Conservation (phyloP, 371 early-diverging fungal genomes). For the Syncephalastrum sp. region DNA sequence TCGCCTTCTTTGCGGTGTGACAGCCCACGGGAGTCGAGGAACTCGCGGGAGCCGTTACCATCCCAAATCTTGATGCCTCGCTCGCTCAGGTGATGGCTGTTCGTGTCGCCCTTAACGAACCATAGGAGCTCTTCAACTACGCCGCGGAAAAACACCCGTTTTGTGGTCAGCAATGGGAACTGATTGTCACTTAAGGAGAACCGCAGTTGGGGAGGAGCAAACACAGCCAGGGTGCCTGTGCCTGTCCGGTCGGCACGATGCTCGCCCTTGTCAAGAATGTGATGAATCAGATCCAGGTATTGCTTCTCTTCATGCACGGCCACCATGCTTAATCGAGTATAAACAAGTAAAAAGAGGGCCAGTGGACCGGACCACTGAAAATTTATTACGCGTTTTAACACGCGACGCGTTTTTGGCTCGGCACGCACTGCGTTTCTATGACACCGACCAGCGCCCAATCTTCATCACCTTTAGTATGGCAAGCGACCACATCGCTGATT, state of each 20-base stretch:
- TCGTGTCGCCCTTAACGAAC: constrained; percentile 96
- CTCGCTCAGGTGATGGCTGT: constrained; percentile 76
- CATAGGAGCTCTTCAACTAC: constrained; percentile 98
- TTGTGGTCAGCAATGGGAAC: constrained; percentile 97
- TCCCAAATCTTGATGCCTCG: constrained; percentile 98
- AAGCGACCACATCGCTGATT: not conserved
- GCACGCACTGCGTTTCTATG: not conserved
- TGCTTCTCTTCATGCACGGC: constrained; percentile 82
- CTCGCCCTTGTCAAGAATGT: constrained; percentile 80
- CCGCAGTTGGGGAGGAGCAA: constrained; percentile 92
- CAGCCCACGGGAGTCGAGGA: constrained; percentile 86
- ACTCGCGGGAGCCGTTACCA: constrained; percentile 94
- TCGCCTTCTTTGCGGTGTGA: constrained; percentile 87
- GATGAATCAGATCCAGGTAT: constrained; percentile 86
- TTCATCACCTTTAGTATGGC: not conserved
- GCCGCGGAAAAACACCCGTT: constrained; percentile 90
- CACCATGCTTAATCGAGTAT: not conserved
- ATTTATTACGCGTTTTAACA: constrained; percentile 7
- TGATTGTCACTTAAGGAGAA: constrained; percentile 80
- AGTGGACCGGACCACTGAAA: not conserved
- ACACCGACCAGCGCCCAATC: not conserved
- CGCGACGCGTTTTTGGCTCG: constrained; percentile 4
- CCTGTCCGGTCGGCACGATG: constrained; percentile 93
- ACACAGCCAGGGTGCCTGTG: constrained; percentile 93
- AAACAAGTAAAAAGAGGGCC: constrained; percentile 8